These are phyloP conservation scores for Talaromyces marneffei DNA, from an alignment of 2,329 filamentous ascomycete genomes.

Conservation along the genomic window DNA sequence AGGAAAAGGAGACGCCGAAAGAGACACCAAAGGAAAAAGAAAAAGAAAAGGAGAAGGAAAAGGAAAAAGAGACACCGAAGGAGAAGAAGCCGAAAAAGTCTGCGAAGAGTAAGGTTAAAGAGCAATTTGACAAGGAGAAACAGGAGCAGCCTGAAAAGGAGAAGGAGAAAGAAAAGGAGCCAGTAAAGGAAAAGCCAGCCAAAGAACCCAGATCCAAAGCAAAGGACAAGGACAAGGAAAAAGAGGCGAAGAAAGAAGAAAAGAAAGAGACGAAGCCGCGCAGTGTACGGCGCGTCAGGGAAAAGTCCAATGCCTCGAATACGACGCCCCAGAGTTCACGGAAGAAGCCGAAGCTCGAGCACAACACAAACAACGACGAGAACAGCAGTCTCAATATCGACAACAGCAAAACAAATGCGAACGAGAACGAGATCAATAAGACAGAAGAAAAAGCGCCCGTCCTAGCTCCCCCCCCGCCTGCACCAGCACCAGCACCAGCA, in stretches of 20 bases:
- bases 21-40: slow-evolving; percentile 22
- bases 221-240: slow-evolving; percentile 21
- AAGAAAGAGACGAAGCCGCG: slow-evolving; percentile 24
- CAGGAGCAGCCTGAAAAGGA: slow-evolving; percentile 28
- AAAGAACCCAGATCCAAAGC: slow-evolving; percentile 16
- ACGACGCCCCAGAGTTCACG: slow-evolving; percentile 32
- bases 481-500: slow-evolving; percentile 16
- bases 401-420: slow-evolving; percentile 12
- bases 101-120: slow-evolving; percentile 19
- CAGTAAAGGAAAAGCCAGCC: not conserved
- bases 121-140: slow-evolving; percentile 19
- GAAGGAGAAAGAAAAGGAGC: slow-evolving; percentile 18
- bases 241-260: slow-evolving; percentile 14
- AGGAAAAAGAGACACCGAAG: slow-evolving; percentile 24
- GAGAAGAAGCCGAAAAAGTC: slow-evolving; percentile 10
- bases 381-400: slow-evolving; percentile 9
- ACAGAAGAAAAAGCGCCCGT: slow-evolving; percentile 1
- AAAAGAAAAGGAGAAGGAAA: slow-evolving; percentile 19
- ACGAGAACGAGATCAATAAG: slow-evolving; percentile 2
- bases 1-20: slow-evolving; percentile 24
- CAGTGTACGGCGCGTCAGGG: slow-evolving; percentile 29
- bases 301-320: slow-evolving; percentile 28
- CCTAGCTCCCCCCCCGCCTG: slow-evolving; percentile 15
- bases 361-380: slow-evolving; percentile 12
- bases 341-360: slow-evolving; percentile 44